A percentile compares a stretch with the other conserved stretches of the same genome.
Evolutionary conservation across 305 asterid species (phyloP).

Genomic region (Striga hermonthica): DNA sequence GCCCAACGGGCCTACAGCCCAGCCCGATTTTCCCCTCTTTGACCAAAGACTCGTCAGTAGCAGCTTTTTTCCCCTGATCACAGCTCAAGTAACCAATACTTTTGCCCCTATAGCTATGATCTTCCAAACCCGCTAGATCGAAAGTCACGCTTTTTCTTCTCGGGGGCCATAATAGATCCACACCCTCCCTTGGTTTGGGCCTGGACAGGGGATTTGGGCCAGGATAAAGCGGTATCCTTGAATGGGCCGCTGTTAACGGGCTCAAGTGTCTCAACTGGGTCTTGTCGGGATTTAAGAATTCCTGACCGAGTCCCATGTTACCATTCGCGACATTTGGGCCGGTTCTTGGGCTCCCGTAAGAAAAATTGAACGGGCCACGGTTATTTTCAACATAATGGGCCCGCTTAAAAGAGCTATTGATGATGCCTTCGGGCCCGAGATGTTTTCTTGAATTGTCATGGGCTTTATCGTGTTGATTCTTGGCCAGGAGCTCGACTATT

Average conservation of each 20-base stretch:
- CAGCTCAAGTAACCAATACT: constrained; percentile 46
- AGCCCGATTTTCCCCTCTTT: constrained; percentile 33
- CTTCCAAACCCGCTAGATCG: constrained; percentile 32
- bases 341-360: constrained; percentile 29
- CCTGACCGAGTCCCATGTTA: constrained; percentile 21
- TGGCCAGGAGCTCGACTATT: constrained; percentile 70
- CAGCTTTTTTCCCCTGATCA: constrained; percentile 32
- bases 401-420: constrained; percentile 25
- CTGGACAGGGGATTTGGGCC: constrained; percentile 34
- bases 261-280: constrained; percentile 34
- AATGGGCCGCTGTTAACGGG: constrained; percentile 40
- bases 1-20: constrained; percentile 33
- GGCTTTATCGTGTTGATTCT: constrained; percentile 55
- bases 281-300: constrained; percentile 26
- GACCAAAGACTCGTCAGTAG: constrained; percentile 31
- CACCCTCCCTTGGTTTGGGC: constrained; percentile 29
- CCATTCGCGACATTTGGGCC: constrained; percentile 19
- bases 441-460: constrained; percentile 38
- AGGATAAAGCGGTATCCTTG: constrained; percentile 34
- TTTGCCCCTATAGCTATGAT: constrained; percentile 44
- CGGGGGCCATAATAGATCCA: constrained; percentile 44
- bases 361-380: constrained; percentile 30
- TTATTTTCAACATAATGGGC: constrained; percentile 32
- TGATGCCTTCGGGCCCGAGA: constrained; percentile 24
- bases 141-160: constrained; percentile 34